A percentile compares a stretch with the other conserved stretches of the same genome.
phyloP scores from a whole-genome alignment of 139 green algal genomes.

The Gonium pectorale region DNA sequence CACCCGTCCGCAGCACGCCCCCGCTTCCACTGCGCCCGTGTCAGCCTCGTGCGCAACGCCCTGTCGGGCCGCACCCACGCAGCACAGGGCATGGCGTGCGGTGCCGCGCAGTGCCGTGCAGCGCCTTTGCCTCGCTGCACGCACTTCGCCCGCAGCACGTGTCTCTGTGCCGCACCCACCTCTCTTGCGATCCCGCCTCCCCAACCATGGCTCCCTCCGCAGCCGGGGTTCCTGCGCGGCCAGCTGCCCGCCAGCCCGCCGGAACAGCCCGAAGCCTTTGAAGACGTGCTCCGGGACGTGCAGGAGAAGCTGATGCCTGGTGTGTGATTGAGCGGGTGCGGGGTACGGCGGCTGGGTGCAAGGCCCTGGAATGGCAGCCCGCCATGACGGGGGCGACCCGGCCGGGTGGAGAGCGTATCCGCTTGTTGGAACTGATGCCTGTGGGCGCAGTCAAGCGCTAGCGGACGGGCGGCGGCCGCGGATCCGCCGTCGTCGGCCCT shows the following conservation, averaged over 20 bases:
- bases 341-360: not conserved
- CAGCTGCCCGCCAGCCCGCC: slow-evolving; percentile 68
- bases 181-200: not conserved
- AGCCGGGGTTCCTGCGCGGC: slow-evolving; percentile 76
- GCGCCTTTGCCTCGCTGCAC: not conserved
- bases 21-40: too few relatives aligned
- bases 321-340: not conserved
- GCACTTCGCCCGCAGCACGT: not conserved
- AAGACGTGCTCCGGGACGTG: slow-evolving; percentile 76
- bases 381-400: too few relatives aligned
- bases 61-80: too few relatives aligned
- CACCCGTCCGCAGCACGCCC: too few relatives aligned
- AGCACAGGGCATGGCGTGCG: too few relatives aligned
- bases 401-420: too few relatives aligned
- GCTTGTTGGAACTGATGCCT: too few relatives aligned
- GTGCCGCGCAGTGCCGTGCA: too few relatives aligned
- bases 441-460: too few relatives aligned
- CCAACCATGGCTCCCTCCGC: slow-evolving; percentile 2
- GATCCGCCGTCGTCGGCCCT: too few relatives aligned
- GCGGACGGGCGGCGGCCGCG: too few relatives aligned
- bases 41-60: not conserved
- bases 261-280: slow-evolving; percentile 65
- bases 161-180: not conserved
- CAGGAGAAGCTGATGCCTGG: slow-evolving; percentile 76
- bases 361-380: not conserved